Percentiles rank a stretch among this genome's conserved stretches.
Evolutionary conservation across 768 basidiomycete species (phyloP).

Genomic region (Rubroboletus pulcherrimus): DNA sequence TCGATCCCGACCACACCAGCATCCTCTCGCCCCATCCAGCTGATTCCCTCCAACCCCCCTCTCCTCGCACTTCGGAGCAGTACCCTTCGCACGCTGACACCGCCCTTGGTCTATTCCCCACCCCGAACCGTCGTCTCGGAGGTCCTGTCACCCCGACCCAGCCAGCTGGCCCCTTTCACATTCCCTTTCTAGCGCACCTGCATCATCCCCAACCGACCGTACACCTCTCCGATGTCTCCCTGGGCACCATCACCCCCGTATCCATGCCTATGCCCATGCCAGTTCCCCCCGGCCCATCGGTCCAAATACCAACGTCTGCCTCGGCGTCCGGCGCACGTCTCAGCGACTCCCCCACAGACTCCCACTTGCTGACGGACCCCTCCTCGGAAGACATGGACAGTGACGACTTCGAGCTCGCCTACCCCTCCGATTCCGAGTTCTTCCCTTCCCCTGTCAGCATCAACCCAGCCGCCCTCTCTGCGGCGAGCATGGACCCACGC

Average conservation of each 20-base stretch:
- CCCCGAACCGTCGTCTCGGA: constrained; percentile 5
- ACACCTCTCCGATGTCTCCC: constrained; percentile 20
- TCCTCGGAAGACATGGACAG: constrained; percentile 19
- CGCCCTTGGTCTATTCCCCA: constrained; percentile 12
- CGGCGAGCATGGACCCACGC: background rate
- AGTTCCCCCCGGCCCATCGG: background rate
- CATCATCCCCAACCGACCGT: constrained; percentile 19
- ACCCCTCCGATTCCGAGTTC: constrained; percentile 24
- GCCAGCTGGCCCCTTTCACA: background rate
- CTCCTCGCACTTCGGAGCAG: background rate
- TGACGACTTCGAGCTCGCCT: constrained; percentile 16
- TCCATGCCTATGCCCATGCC: background rate
- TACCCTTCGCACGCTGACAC: background rate
- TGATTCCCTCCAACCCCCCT: background rate
- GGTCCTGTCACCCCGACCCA: background rate
- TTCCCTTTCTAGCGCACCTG: background rate
- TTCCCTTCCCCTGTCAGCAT: constrained; percentile 10
- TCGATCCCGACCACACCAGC: background rate
- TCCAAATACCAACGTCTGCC: constrained; percentile 4
- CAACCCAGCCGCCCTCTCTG: constrained; percentile 11
- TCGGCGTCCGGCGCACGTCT: background rate
- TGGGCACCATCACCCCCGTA: background rate
- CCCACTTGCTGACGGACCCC: background rate
- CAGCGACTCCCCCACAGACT: constrained; percentile 1
- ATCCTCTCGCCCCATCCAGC: background rate